Evolutionary conservation across 805 yeast species (phyloP), one percentile per base, ranked within the genome.

Genomic region (Saccharomyces mikatae): DNA sequence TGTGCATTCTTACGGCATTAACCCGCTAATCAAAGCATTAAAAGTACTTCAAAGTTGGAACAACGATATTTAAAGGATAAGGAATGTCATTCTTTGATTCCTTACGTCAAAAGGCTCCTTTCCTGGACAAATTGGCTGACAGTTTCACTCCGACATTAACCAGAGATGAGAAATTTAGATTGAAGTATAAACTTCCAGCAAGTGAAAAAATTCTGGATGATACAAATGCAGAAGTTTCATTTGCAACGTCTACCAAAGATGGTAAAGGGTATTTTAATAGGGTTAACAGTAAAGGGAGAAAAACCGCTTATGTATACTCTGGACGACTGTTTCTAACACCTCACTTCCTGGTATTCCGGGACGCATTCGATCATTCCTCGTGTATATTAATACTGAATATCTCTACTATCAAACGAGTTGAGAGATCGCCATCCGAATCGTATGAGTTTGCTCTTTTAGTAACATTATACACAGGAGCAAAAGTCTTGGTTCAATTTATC

Each of bases 371-470:
- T 62, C 76, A 78, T 49, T 76, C 82, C 53, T 79, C 83, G 48
- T 86, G 94, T 65, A 78, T 81, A 5, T 80, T 92, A 63, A 78
- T 78, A 2, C 61, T 92, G 29, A 94, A 92, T 57, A 71, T 94
- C 46, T 81, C 91, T 1, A 81, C 96, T 1, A 73, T 94, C 41
- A 83, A 86, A 63, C 84, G 89, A 57, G 95, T 94, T 17, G 97
- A 92, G 66, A 77, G 97, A 52, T 77, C 89, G 22, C 95, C 96
- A 10, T 77, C 89, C 1, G 77, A 83, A 54, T 77, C 87, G 0
- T 87, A 84, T 65, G 84, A 87, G 21, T 87, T 90, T 71, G 90
- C 96, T 1, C 75, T 94, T 21, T 74, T 83, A n/a, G 71, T 92
- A 13, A 76, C 80, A 5, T 81, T 96, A 1, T 82, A 83, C 54